phyloP scores from a whole-genome alignment of 768 basidiomycete species.

The Naganishia vishniacii region DNA sequence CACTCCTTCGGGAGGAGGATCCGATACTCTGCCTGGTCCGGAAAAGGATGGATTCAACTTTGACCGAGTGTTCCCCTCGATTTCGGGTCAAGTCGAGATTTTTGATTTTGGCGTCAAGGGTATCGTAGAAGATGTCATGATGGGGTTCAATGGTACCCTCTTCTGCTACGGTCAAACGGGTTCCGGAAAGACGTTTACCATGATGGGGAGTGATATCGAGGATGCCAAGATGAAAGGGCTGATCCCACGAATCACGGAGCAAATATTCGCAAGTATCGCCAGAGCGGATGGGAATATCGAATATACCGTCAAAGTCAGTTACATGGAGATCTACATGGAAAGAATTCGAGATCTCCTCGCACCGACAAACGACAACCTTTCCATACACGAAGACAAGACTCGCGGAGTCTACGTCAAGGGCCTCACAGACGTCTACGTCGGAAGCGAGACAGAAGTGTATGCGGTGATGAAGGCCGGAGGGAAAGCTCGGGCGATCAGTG shows the following conservation, averaged over 20 bases:
- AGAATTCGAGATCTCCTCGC: slow-evolving; percentile 88
- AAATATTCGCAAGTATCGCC: slow-evolving; percentile 96
- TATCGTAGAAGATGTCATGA: slow-evolving; percentile 94
- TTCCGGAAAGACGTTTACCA: slow-evolving; percentile 54
- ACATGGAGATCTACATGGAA: slow-evolving; percentile 99
- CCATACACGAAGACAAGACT: slow-evolving; percentile 96
- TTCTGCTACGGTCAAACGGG: slow-evolving; percentile 56
- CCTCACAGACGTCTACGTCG: slow-evolving; percentile 95
- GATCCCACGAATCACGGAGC: slow-evolving; percentile 96
- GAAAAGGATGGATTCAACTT: slow-evolving; percentile 98
- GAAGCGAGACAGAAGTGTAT: slow-evolving; percentile 89
- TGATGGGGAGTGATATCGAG: slow-evolving; percentile 97
- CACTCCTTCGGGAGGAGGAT: neutral
- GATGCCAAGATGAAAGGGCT: slow-evolving; percentile 87
- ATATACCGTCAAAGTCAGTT: slow-evolving; percentile 98
- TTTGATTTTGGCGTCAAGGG: slow-evolving; percentile 99
- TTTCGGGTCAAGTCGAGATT: slow-evolving; percentile 82
- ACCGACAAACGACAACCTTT: slow-evolving; percentile 96
- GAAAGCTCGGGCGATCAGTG: slow-evolving; percentile 79
- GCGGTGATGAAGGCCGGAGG: slow-evolving; percentile 98
- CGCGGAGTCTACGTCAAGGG: slow-evolving; percentile 97
- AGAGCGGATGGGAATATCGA: slow-evolving; percentile 91
- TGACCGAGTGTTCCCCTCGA: slow-evolving; percentile 91
- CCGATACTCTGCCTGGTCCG: slow-evolving; percentile 51
- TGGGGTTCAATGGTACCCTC: slow-evolving; percentile 95